phyloP scores from a whole-genome alignment of 2,329 filamentous ascomycete species.

The Malbranchea cinnamomea region DNA sequence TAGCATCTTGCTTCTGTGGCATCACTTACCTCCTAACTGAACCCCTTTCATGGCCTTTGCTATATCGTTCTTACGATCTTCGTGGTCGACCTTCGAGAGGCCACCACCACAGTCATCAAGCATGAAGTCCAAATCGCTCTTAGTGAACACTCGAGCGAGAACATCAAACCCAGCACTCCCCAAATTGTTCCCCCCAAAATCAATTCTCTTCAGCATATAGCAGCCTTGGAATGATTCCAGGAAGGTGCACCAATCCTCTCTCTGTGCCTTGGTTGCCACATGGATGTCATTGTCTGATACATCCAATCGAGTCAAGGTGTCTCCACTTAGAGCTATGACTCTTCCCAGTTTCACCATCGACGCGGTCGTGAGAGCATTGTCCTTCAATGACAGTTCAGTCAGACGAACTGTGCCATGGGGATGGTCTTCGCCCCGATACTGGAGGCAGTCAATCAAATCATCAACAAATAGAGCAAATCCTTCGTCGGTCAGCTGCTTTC shows the following conservation, averaged over 20 bases:
- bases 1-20: too few species aligned
- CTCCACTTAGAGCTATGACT: slow-evolving; percentile 26
- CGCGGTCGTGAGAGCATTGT: slow-evolving; percentile 29
- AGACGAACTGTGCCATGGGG: slow-evolving; percentile 22
- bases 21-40: too few species aligned
- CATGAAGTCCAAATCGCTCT: slow-evolving; percentile 21
- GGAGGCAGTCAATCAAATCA: slow-evolving; percentile 27
- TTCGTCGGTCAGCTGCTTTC: slow-evolving; percentile 32
- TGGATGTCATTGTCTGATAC: slow-evolving; percentile 32
- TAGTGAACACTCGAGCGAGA: slow-evolving; percentile 28
- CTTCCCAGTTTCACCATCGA: slow-evolving; percentile 27
- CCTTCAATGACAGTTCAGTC: slow-evolving; percentile 31
- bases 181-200: slow-evolving; percentile 30
- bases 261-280: slow-evolving; percentile 22
- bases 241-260: slow-evolving; percentile 29
- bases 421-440: slow-evolving; percentile 17
- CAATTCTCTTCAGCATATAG: slow-evolving; percentile 28
- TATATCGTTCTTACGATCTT: too few species aligned
- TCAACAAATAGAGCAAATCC: slow-evolving; percentile 29
- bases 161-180: slow-evolving; percentile 32
- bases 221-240: slow-evolving; percentile 29
- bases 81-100: too few species aligned
- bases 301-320: slow-evolving; percentile 33
- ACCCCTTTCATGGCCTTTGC: too few species aligned
- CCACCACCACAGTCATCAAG: too few species aligned